phyloP scores from a whole-genome alignment of 2,329 filamentous ascomycete genomes.

The Alternaria conjuncta region DNA sequence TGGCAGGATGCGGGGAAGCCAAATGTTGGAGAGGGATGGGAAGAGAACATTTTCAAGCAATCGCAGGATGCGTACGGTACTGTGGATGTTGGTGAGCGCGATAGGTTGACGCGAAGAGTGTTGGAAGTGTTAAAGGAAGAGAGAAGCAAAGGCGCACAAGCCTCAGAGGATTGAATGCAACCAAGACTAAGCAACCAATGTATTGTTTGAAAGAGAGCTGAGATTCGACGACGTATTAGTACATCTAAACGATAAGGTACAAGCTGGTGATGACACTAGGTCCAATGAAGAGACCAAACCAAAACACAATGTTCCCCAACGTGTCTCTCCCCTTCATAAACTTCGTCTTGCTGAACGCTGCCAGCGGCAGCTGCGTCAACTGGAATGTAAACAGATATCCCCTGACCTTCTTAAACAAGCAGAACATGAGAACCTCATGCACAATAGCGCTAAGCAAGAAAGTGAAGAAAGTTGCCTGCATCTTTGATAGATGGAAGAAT shows the following conservation, averaged over 20 bases:
- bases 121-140: slow-evolving; percentile 49
- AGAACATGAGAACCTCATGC: slow-evolving; percentile 81
- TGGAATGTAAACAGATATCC: slow-evolving; percentile 77
- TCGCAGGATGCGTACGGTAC: slow-evolving; percentile 57
- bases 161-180: not conserved
- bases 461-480: slow-evolving; percentile 75
- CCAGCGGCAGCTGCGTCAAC: slow-evolving; percentile 75
- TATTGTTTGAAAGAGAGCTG: not conserved
- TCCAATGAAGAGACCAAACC: slow-evolving; percentile 78
- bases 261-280: slow-evolving; percentile 67
- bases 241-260: slow-evolving; percentile 55
- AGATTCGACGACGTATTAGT: not conserved
- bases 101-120: slow-evolving; percentile 51
- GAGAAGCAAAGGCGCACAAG: slow-evolving; percentile 10
- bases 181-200: not conserved
- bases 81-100: slow-evolving; percentile 50
- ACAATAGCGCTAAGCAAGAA: slow-evolving; percentile 75
- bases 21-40: slow-evolving; percentile 54
- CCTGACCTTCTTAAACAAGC: slow-evolving; percentile 77
- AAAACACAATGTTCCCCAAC: slow-evolving; percentile 77
- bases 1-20: slow-evolving; percentile 59
- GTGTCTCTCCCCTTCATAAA: slow-evolving; percentile 68
- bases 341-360: slow-evolving; percentile 69
- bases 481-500: slow-evolving; percentile 71
- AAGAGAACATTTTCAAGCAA: slow-evolving; percentile 54